Evolutionary conservation across 805 yeast genomes (phyloP).

Genomic region (Candida manassasensis): DNA sequence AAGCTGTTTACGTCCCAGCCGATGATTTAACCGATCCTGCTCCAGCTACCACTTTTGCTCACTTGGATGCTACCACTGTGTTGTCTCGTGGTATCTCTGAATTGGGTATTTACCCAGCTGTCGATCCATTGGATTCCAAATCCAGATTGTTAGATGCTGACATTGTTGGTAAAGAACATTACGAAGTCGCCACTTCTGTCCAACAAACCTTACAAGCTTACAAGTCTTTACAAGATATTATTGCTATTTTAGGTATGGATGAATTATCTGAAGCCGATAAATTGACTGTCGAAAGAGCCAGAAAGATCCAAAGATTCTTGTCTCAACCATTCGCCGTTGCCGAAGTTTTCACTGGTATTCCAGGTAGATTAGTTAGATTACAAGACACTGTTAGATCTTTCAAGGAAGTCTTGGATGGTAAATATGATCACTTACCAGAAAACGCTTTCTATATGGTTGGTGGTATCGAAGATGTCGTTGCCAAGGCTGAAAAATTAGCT

Average conservation of each 20-base stretch:
- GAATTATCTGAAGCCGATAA: constrained; percentile 98
- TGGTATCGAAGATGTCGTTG: constrained; percentile 97
- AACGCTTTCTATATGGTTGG: constrained; percentile 99
- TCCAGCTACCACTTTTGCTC: constrained; percentile 99
- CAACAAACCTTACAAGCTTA: constrained; percentile 99
- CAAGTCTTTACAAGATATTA: constrained; percentile 99
- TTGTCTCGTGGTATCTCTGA: constrained; percentile 99
- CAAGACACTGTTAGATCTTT: constrained; percentile 92
- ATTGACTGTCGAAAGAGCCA: constrained; percentile 99
- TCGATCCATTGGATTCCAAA: constrained; percentile 99
- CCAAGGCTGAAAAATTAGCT: constrained; percentile 99
- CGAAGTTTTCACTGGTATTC: constrained; percentile 99
- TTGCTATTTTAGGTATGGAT: constrained; percentile 99
- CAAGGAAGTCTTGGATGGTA: constrained; percentile 96
- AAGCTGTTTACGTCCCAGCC: constrained; percentile 99
- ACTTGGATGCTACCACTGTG: constrained; percentile 99
- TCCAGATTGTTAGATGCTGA: constrained; percentile 97
- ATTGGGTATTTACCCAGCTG: constrained; percentile 99
- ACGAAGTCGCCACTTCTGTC: constrained; percentile 88
- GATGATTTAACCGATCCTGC: constrained; percentile 99
- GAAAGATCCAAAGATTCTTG: constrained; percentile 99
- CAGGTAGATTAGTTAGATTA: constrained; percentile 95
- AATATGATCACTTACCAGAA: constrained; percentile 98
- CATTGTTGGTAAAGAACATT: constrained; percentile 98
- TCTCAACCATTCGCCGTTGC: constrained; percentile 99